Percentiles rank a stretch among this genome's conserved stretches.
phyloP scores from a whole-genome alignment of 1,284 basidiomycete genomes.

The Paramarasmius palmivorus region DNA sequence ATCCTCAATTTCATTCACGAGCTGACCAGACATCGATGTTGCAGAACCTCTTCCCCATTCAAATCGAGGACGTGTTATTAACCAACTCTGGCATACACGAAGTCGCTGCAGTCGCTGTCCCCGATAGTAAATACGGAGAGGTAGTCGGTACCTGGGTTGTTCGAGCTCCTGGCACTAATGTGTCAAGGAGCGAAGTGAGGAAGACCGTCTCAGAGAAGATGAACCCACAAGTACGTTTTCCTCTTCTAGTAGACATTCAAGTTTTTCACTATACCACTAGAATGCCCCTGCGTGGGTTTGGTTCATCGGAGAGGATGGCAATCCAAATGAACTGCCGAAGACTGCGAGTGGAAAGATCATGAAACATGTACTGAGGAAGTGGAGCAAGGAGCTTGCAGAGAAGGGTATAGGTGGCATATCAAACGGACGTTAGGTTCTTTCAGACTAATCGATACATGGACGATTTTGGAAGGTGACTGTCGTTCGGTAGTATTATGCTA shows the following conservation, averaged over 20 bases:
- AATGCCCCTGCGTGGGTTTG: slow-evolving; percentile 83
- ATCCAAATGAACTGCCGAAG: slow-evolving; percentile 69
- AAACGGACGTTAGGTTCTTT: too few species aligned
- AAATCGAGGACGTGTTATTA: slow-evolving; percentile 80
- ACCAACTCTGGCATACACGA: slow-evolving; percentile 65
- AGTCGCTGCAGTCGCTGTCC: slow-evolving; percentile 75
- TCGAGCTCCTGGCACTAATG: slow-evolving; percentile 39
- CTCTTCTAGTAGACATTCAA: not conserved
- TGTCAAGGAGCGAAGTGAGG: slow-evolving; percentile 54
- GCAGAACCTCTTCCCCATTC: slow-evolving; percentile 82
- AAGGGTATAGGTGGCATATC: slow-evolving; percentile 29
- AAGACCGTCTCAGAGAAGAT: slow-evolving; percentile 54
- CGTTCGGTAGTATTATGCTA: too few species aligned
- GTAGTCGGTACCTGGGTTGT: slow-evolving; percentile 80
- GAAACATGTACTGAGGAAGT: slow-evolving; percentile 71
- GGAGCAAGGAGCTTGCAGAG: slow-evolving; percentile 51
- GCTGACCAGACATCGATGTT: not conserved
- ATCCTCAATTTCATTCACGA: not conserved
- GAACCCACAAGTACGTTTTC: slow-evolving; percentile 69
- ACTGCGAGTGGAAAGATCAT: slow-evolving; percentile 88
- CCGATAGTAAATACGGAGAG: slow-evolving; percentile 71
- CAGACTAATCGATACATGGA: too few species aligned
- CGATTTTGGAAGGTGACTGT: too few species aligned
- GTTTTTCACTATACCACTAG: slow-evolving; percentile 33
- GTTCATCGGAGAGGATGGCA: slow-evolving; percentile 72